Base-by-base conservation (phyloP, 2,329 filamentous ascomycete genomes). In the Gliomastix tumulicola region DNA sequence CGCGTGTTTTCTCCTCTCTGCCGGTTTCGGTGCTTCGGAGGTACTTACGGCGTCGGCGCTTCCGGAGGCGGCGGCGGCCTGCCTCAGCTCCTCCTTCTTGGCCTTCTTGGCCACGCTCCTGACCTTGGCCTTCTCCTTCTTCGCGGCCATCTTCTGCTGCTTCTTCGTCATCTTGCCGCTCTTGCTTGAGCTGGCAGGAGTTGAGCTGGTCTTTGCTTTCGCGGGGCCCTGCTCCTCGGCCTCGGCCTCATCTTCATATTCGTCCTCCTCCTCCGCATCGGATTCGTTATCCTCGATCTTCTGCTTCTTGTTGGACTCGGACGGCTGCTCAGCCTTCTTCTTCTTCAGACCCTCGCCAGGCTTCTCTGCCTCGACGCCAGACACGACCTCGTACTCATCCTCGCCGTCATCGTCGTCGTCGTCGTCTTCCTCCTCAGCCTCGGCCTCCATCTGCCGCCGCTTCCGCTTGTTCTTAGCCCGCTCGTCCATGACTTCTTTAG, bases 401-500 rank as follows among this genome's bases (percentile, higher is more conserved):
- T 60, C 65, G 19, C 62, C 60, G 17, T 65, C 54, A 39, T 53
- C 57, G 5, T 61, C 62, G 10, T 62, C 69, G 30, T 68, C 68
- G 2, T 66, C 67, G 6, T 68, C 69, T 9, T 66, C 61, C 28
- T 60, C 48, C 10, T 50, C 51, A 18, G 65, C 63, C 23, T 69
- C 56, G n/a, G 68, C 57, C 38, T 74, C 69, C 39, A 80, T 64
- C 44, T 83, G 77, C 37, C 79, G 76, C 20, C 84, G 69, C 65
- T 94, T 94, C 41, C 88, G 77, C 68, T 94, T 94, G 50, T 85
- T 88, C 47, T 67, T 67, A 30, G 74, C 76, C 37, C 74, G 68
- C 55, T 94, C 89, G 48, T 94, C 88, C 78, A 94, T 83, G 43
- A 96, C 79, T 59, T 97, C 89, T 59, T 94, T 90, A 42, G 88